A percentile compares a stretch with the other conserved stretches of the same genome.
phyloP scores from a whole-genome alignment of 805 yeast species.

The Saturnispora silvae region DNA sequence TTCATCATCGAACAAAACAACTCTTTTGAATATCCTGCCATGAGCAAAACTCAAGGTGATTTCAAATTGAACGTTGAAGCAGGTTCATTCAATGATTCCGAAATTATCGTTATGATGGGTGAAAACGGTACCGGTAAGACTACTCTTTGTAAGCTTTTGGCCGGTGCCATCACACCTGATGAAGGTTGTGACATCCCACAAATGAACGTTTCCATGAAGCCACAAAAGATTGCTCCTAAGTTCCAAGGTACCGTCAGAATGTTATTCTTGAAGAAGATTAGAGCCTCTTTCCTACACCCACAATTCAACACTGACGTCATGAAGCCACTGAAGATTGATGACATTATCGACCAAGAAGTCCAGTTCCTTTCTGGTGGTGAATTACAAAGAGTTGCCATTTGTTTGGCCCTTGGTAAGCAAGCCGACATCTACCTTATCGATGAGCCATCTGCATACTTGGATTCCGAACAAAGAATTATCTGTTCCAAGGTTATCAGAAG shows the following conservation, averaged over 20 bases:
- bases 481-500: slow-evolving; percentile 98
- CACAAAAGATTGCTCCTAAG: slow-evolving; percentile 98
- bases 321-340: slow-evolving; percentile 89
- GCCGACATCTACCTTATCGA: slow-evolving; percentile 96
- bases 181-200: slow-evolving; percentile 70
- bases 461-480: slow-evolving; percentile 98
- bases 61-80: slow-evolving; percentile 71
- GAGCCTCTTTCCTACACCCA: slow-evolving; percentile 87
- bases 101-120: slow-evolving; percentile 98
- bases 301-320: slow-evolving; percentile 98
- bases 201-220: slow-evolving; percentile 92
- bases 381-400: slow-evolving; percentile 97
- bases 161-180: slow-evolving; percentile 89
- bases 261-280: slow-evolving; percentile 90
- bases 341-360: slow-evolving; percentile 94
- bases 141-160: slow-evolving; percentile 88
- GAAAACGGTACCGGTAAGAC: slow-evolving; percentile 99
- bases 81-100: slow-evolving; percentile 93
- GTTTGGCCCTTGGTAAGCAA: slow-evolving; percentile 81
- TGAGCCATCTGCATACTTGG: slow-evolving; percentile 98
- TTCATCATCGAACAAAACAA: slow-evolving; percentile 68
- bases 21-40: slow-evolving; percentile 64
- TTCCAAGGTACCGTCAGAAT: slow-evolving; percentile 98
- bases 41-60: slow-evolving; percentile 92
- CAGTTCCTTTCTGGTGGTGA: slow-evolving; percentile 99